Percentiles rank a stretch among this genome's conserved stretches.
phyloP scores from a whole-genome alignment of 148 eudicot genomes.

The Cornus kousa region DNA sequence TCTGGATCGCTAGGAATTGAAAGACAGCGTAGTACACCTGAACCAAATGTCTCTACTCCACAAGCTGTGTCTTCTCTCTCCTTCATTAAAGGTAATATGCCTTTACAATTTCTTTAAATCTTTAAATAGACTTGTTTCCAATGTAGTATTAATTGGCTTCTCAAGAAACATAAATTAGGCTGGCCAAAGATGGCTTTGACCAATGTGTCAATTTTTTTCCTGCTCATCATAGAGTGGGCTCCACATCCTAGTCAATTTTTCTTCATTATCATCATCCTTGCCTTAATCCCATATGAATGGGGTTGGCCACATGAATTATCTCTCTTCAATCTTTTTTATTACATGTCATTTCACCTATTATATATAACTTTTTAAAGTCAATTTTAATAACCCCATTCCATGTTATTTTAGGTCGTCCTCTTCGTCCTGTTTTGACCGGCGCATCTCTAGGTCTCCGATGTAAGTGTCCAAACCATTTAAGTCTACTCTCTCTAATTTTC shows the following conservation, averaged over 20 bases:
- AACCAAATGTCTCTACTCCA: slow-evolving; percentile 37
- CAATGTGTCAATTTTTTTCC: neutral
- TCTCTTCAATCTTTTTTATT: too few species aligned
- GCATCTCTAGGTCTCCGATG: too few species aligned
- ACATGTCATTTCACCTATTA: too few species aligned
- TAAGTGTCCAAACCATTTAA: too few species aligned
- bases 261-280: too few species aligned
- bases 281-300: too few species aligned
- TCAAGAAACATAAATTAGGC: neutral
- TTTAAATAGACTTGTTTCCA: neutral
- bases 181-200: neutral
- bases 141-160: neutral
- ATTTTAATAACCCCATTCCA: too few species aligned
- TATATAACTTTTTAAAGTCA: too few species aligned
- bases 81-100: slow-evolving; percentile 58
- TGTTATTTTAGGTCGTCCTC: too few species aligned
- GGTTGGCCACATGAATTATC: too few species aligned
- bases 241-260: neutral
- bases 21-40: slow-evolving; percentile 31
- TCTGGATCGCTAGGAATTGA: slow-evolving; percentile 38
- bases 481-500: too few species aligned
- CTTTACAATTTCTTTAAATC: neutral
- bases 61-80: slow-evolving; percentile 55
- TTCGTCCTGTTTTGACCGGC: too few species aligned
- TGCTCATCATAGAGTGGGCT: neutral